These are phyloP conservation scores for Alternaria conjuncta DNA, from an alignment of 2,329 filamentous ascomycete species.

Conservation along the genomic window DNA sequence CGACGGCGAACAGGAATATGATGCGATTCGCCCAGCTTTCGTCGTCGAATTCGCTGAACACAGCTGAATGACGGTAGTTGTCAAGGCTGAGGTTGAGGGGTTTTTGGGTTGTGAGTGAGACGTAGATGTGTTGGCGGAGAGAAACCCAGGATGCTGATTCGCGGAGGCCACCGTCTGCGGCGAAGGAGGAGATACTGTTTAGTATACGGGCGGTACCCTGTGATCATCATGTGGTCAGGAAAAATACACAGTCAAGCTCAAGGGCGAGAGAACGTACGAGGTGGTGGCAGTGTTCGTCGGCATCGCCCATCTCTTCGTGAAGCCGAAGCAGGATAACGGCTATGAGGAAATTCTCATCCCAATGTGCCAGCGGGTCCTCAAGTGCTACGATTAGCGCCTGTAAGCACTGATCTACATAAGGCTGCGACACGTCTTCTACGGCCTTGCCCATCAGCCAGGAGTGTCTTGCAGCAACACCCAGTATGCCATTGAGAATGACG, in stretches of 20 bases:
- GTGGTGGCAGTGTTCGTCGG: slow-evolving; percentile 50
- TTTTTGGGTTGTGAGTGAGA: slow-evolving; percentile 46
- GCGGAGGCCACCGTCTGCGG: slow-evolving; percentile 48
- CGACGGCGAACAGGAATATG: slow-evolving; percentile 39
- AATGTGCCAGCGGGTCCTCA: slow-evolving; percentile 50
- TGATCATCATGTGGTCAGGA: not conserved
- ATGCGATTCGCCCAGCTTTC: slow-evolving; percentile 42
- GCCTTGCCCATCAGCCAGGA: slow-evolving; percentile 49
- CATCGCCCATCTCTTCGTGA: slow-evolving; percentile 56
- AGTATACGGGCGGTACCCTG: slow-evolving; percentile 46
- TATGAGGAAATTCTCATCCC: slow-evolving; percentile 56
- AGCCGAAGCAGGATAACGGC: slow-evolving; percentile 58
- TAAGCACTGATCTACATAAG: slow-evolving; percentile 56
- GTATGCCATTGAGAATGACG: slow-evolving; percentile 56
- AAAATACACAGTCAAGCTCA: not conserved
- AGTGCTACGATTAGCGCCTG: slow-evolving; percentile 56
- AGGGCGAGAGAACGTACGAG: slow-evolving; percentile 21
- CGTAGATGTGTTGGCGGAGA: slow-evolving; percentile 51
- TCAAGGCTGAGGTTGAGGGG: slow-evolving; percentile 39
- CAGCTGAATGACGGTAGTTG: slow-evolving; percentile 37
- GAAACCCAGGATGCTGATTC: slow-evolving; percentile 52
- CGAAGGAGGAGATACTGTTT: slow-evolving; percentile 48
- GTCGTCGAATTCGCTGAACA: slow-evolving; percentile 39
- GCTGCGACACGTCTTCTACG: slow-evolving; percentile 52
- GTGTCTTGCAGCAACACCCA: slow-evolving; percentile 56